Base-by-base conservation (phyloP, 257 asterid genomes). In the Gynochthodes officinalis region DNA sequence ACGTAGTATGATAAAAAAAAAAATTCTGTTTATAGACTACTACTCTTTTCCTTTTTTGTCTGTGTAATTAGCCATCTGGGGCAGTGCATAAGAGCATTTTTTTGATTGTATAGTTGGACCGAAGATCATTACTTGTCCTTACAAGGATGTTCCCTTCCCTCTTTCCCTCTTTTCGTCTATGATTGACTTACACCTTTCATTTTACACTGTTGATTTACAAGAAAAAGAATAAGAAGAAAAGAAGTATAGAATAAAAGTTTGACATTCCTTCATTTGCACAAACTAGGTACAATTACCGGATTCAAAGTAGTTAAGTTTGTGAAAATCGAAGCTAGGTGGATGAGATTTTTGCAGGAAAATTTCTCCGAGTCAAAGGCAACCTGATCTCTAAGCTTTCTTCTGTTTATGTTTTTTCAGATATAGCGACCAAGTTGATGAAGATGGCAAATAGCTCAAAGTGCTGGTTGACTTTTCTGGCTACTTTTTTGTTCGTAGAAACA, bases 391-490 rank as follows among this genome's bases (percentile, higher is more conserved):
- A 33, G 44, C 54, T 67, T 44, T 19, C 8, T 50, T 4, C 23
- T 43, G 7, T 73, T 32, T 32, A 67, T 30, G 37, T 9, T 54
- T 46, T 23, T 18, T 40, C 76, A 76, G 70, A 44, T 40, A 7
- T 21, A 72, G 19, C 61, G 71, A 60, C 30, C 54, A 53, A 55
- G n/a, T 46, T 40, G n/a, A 13, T 48, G 64, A 37, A 72, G 64
- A 89, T 86, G 86, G 53, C 37, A 57, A 18, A 10, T 39, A 43
- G 64, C 72, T 78, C 79, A 37, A 52, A 64, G 5, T 19, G 57
- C 67, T 14, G 68, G 70, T 67, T 76, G 60, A 76, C 32, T 77
- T 78, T 19, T 73, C 70, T 88, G 46, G 73, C 63, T 30, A 67
- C 75, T 75, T 66, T 86, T 9, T 37, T 84, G 25, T 27, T 76